Base-by-base conservation (phyloP, 2,329 filamentous ascomycete species). In the Neopestalotiopsis sp. region DNA sequence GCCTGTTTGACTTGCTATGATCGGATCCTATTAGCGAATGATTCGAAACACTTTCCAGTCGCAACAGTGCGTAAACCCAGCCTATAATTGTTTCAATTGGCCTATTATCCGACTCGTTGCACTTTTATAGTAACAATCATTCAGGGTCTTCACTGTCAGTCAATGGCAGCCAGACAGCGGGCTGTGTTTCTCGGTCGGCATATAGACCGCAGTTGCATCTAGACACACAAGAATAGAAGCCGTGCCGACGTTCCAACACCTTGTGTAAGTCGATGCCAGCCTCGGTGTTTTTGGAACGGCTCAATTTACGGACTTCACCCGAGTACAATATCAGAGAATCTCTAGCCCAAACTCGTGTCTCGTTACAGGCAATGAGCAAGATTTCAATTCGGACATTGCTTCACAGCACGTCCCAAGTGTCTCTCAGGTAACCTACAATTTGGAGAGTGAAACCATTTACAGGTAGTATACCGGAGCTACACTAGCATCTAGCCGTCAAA, bases 11-110 rank as follows among this genome's bases (percentile, higher is more conserved):
- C 63, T 14, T 38, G 34, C 34, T 38, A 30, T 58, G 63, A n/a
- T 58, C 63, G 30, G 49, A 58, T 57, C 28, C 63, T n/a, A 66
- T 14, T 45, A 66, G 30, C 63, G 32, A 66, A 34, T 34, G 49
- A 66, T 40, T 57, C 63, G 63, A 66, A 66, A 66, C 63, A 57
- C 45, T 56, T 66, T 38, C 13, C 12, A 57, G 63, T 66, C 63
- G 63, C 63, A 66, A 49, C 59, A 6, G 61, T 64, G 61, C 61
- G 20, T 49, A 62, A 49, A 64, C 59, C 59, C 32, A 20, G 59
- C 30, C 59, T 62, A 62, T 62, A 62, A n/a, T 40, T 40, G 59
- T 62, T 62, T 62, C 59, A 62, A 53, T 53, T 62, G 32, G 13
- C 12, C n/a, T 62, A 20, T 62, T 62, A 62, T 62, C 40, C 59